These are phyloP conservation scores for Magnaporthales sp. DNA, from an alignment of 2,329 filamentous ascomycete species.

Conservation along the genomic window DNA sequence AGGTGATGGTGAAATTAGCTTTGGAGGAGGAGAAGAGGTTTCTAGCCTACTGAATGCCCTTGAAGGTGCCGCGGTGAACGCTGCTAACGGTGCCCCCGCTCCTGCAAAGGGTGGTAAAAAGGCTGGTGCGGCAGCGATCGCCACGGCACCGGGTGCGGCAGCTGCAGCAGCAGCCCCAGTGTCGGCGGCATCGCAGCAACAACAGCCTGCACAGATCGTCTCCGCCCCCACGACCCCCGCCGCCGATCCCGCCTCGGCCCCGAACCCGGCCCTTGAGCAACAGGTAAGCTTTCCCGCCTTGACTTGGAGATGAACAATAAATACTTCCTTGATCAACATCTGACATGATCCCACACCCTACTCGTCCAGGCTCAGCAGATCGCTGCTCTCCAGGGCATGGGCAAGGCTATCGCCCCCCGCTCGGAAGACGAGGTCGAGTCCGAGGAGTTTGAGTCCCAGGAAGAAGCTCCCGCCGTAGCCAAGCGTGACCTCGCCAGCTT, in stretches of 20 bases:
- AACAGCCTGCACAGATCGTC: not conserved
- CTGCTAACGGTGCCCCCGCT: conserved; percentile 23
- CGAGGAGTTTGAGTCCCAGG: not conserved
- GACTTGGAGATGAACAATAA: not conserved
- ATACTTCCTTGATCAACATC: too few species aligned
- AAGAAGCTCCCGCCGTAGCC: conserved; percentile 14
- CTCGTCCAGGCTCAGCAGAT: conserved; percentile 28
- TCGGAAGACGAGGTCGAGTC: conserved; percentile 12
- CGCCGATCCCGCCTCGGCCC: conserved; percentile 10
- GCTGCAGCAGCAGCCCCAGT: conserved; percentile 11
- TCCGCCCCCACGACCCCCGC: conserved; percentile 4
- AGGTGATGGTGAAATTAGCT: conserved; percentile 37
- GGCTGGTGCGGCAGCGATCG: not conserved
- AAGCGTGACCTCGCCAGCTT: conserved; percentile 40
- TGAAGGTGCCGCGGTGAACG: conserved; percentile 35
- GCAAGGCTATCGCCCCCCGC: conserved; percentile 39
- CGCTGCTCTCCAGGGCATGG: conserved; percentile 35
- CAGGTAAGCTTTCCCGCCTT: conserved; percentile 20
- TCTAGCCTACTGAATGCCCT: conserved; percentile 34
- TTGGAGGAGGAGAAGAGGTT: conserved; percentile 35
- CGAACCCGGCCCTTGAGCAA: conserved; percentile 24
- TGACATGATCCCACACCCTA: not conserved
- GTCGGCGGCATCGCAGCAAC: conserved; percentile 5
- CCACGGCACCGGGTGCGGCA: conserved; percentile 7
- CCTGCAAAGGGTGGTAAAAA: not conserved